Evolutionary conservation across 169 alveolate genomes (phyloP), one percentile per base, ranked within the genome.

Genomic region (Cryptosporidium muris): DNA sequence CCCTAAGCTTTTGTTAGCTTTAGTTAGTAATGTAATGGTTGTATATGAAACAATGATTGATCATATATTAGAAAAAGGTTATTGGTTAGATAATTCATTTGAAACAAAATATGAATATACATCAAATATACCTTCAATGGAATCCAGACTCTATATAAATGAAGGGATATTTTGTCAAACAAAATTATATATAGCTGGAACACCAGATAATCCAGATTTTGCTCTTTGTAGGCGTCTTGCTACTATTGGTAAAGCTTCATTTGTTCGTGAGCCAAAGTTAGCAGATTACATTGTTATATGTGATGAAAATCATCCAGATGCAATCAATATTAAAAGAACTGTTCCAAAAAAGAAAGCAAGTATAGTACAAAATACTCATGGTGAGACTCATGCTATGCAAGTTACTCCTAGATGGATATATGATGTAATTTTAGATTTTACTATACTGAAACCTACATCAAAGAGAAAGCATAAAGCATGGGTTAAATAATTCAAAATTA

Each of bases 401-500:
- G 85, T 74, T 38, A 74, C 85, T 8, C 85, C 85, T 8, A 74
- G 60, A 48, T 74, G 85, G 85, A 68, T 74, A 2, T 74, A 74
- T 48, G 85, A 74, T 5, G 85, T 74, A 4, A 60, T 74, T 40
- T 42, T 74, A 9, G 85, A 74, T 36, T 74, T 74, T 42, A 43
- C 85, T 1, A 74, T 74, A 2, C 54, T 74, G 2, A 74, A 74
- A 38, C 85, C 85, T 1, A 74, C 85, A 12, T 74, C 85, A 2
- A 74, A 74, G 43, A 56, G 85, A 45, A 74, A 60, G 37, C 85
- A 74, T n/a, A 74, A 74, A 42, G 85, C 85, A n/a, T 74, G 85
- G 85, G 36, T 74, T n/a, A 45, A 6, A 51, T 66, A 60, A n/a
- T 40, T 37, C 38, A 60, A 4, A 25, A 16, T 6, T 11, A 1